These are phyloP conservation scores for Plicaturopsis crispa DNA, from an alignment of 768 basidiomycete species.

Conservation along the genomic window DNA sequence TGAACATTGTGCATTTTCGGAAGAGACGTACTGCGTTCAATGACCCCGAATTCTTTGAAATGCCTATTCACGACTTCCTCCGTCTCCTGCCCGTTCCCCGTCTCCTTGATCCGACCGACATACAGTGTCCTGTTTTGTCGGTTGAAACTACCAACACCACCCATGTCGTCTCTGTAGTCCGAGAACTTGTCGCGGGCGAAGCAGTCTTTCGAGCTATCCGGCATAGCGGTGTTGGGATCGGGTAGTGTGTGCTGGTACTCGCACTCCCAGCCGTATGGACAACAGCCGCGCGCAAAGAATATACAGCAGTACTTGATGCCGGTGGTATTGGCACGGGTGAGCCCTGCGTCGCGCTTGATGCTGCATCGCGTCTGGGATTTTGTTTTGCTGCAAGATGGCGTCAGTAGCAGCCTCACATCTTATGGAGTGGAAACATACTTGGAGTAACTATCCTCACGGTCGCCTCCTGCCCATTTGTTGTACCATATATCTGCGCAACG, in stretches of 20 bases:
- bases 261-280: conserved; percentile 98
- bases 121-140: conserved; percentile 93
- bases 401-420: conserved; percentile 4
- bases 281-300: conserved; percentile 94
- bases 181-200: conserved; percentile 96
- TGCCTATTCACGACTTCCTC: conserved; percentile 87
- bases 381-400: conserved; percentile 54
- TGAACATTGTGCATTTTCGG: no score
- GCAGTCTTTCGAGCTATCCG: conserved; percentile 93
- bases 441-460: conserved; percentile 93
- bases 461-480: conserved; percentile 99
- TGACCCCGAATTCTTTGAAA: conserved; percentile 93
- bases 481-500: conserved; percentile 84
- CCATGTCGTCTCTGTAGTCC: conserved; percentile 99
- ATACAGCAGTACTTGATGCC: conserved; percentile 91
- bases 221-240: conserved; percentile 54
- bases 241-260: conserved; percentile 92
- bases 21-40: conserved; percentile 75
- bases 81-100: conserved; percentile 80
- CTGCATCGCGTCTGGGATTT: conserved; percentile 92
- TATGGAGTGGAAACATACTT: conserved; percentile 48
- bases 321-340: conserved; percentile 91
- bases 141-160: conserved; percentile 95
- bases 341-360: conserved; percentile 81
- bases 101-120: conserved; percentile 90